These are phyloP conservation scores for Solanum aculeatissimum DNA, from an alignment of 305 asterid genomes.

Conservation along the genomic window DNA sequence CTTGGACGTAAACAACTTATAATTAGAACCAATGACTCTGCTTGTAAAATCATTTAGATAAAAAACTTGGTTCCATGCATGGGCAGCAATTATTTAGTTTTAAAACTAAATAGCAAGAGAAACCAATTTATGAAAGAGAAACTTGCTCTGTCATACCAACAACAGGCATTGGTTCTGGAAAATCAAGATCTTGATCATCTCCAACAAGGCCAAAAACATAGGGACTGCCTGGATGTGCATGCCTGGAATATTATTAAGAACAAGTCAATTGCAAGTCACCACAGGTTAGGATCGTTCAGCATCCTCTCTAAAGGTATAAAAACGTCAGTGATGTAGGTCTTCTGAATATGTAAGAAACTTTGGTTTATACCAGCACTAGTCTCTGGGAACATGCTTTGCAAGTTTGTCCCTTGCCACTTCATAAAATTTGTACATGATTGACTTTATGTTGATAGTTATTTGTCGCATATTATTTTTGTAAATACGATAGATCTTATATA, in stretches of 20 bases:
- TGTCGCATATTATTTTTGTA: too few species aligned
- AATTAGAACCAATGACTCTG: background rate
- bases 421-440: too few species aligned
- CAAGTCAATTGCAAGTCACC: background rate
- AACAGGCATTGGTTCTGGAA: constrained; percentile 99
- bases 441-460: too few species aligned
- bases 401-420: too few species aligned
- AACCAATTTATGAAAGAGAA: background rate
- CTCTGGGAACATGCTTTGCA: too few species aligned
- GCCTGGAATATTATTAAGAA: constrained; percentile 40
- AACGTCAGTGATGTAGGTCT: background rate
- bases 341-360: background rate
- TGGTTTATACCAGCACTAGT: background rate
- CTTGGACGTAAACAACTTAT: background rate
- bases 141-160: constrained; percentile 44
- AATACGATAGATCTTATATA: too few species aligned
- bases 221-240: constrained; percentile 98
- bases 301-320: background rate
- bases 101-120: background rate
- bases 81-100: background rate
- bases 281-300: background rate
- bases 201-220: constrained; percentile 95
- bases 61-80: background rate
- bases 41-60: background rate
- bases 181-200: constrained; percentile 81